Percentiles rank a stretch among this genome's conserved stretches.
phyloP scores from a whole-genome alignment of 1,139 yeast genomes.

The Kodamaea arcana region DNA sequence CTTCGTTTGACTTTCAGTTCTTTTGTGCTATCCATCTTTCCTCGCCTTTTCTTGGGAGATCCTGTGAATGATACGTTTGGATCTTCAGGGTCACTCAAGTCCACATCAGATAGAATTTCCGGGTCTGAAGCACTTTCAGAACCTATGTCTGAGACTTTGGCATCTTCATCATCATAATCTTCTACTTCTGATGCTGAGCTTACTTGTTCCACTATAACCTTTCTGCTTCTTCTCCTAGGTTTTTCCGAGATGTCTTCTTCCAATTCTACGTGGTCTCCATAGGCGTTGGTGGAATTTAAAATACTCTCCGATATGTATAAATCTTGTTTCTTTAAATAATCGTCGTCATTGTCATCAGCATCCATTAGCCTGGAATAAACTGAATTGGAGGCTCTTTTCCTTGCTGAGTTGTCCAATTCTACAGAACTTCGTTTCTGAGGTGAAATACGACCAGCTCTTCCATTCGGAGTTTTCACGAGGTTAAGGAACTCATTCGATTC shows the following conservation, averaged over 20 bases:
- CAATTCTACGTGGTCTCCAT: constrained; percentile 30
- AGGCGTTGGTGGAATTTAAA: constrained; percentile 15
- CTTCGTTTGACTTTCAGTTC: background rate
- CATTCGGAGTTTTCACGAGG: constrained; percentile 36
- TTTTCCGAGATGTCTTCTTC: constrained; percentile 22
- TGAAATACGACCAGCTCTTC: constrained; percentile 44
- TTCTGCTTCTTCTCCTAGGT: constrained; percentile 6
- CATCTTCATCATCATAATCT: constrained; percentile 8
- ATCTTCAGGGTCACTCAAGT: constrained; percentile 4
- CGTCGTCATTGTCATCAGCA: constrained; percentile 31
- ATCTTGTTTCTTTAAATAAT: constrained; percentile 32
- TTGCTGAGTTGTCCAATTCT: constrained; percentile 49
- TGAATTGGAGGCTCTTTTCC: constrained; percentile 39
- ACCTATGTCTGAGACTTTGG: constrained; percentile 1
- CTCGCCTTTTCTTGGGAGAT: constrained; percentile 3
- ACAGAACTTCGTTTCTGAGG: constrained; percentile 37
- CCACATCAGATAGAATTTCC: background rate
- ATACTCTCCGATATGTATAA: constrained; percentile 43
- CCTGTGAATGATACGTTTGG: constrained; percentile 2
- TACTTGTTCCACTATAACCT: too few species aligned
- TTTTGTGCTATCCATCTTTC: background rate
- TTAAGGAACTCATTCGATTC: constrained; percentile 15
- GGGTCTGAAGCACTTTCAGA: background rate
- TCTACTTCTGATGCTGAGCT: background rate
- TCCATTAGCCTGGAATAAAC: constrained; percentile 31